These are phyloP conservation scores for Ploettnerulaceae sp. DNA, from an alignment of 2,329 filamentous ascomycete species.

Conservation along the genomic window DNA sequence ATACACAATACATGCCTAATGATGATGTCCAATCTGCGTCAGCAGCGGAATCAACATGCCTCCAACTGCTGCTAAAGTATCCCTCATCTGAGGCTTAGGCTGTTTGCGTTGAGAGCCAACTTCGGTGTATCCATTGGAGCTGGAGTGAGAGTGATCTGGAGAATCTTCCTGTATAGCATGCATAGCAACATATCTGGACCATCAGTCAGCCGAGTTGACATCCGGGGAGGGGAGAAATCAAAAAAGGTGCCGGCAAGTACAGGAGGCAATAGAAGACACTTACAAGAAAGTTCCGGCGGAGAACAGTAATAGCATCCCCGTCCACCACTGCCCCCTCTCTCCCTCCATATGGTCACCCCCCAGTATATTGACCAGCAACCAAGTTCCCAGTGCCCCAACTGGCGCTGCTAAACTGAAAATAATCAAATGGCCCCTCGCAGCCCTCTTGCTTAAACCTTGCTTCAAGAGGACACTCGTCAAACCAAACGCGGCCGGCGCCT, in stretches of 20 bases:
- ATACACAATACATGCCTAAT: constrained; percentile 34
- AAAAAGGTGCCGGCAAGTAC: background rate
- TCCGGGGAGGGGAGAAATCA: background rate
- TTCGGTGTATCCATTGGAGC: constrained; percentile 52
- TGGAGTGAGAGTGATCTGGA: constrained; percentile 41
- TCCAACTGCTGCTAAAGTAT: constrained; percentile 64
- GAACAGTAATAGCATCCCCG: constrained; percentile 89
- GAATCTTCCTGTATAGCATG: constrained; percentile 88
- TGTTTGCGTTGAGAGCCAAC: constrained; percentile 45
- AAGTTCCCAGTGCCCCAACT: constrained; percentile 77
- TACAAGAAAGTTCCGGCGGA: constrained; percentile 93
- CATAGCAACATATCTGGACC: constrained; percentile 85
- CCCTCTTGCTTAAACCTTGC: constrained; percentile 83
- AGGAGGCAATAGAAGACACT: constrained; percentile 37
- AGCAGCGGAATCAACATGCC: constrained; percentile 76
- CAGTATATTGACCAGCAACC: constrained; percentile 69
- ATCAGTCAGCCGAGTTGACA: constrained; percentile 1
- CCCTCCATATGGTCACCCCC: constrained; percentile 53
- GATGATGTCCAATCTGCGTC: constrained; percentile 73
- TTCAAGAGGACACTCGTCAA: constrained; percentile 85
- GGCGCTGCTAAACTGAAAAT: constrained; percentile 91
- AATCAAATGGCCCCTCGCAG: constrained; percentile 76
- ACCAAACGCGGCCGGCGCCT: constrained; percentile 92
- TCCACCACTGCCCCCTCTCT: constrained; percentile 70
- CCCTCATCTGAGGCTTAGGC: constrained; percentile 56